Evolutionary conservation across 371 early-diverging fungal species (phyloP), one percentile per base, ranked within the genome.

Genomic region (Mucor racemosus): DNA sequence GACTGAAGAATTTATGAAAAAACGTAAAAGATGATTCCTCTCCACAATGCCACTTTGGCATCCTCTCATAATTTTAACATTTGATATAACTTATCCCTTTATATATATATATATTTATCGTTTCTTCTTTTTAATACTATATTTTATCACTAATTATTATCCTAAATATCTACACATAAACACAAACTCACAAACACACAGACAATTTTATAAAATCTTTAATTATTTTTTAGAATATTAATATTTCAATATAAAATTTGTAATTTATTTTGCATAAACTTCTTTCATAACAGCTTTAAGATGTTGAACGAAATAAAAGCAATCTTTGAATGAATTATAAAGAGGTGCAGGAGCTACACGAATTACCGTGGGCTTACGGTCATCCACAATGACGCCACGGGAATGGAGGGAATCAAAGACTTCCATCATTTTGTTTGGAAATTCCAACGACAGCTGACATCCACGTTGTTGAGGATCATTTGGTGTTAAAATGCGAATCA

Each of bases 311-410:
- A 79, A 83, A 17, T 60, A 34, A 55, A 76, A 73, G 3, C 95
- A 92, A 63, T 99, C 99, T 54, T 70, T 76, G 76, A 93, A 98
- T 5, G 89, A 86, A 75, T 94, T 94, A 76, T 97, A 97, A 36
- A 98, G 80, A 7, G 98, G 95, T 4, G 88, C 84, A 7, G 98
- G 98, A 8, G 96, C 94, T 34, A 98, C 80, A 44, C 99, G 87
- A 67, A 99, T 95, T 40, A 94, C 94, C 73, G 97, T 90, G 0
- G 98, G 98, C 72, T 92, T 89, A 46, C 99, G 85, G 67, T 95
- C 94, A 72, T 99, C 99, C 34, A 90, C 88, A 46, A 97, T 84
- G 3, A 97, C 88, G 5, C 95, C 98, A 5, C 78, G 78, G 1
- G 75, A 72, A 57, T 85, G 82, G 60, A 97, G 76, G 0, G 71